Evolutionary conservation across 345 rosid species (phyloP).

Genomic region (Lepidium sativum): DNA sequence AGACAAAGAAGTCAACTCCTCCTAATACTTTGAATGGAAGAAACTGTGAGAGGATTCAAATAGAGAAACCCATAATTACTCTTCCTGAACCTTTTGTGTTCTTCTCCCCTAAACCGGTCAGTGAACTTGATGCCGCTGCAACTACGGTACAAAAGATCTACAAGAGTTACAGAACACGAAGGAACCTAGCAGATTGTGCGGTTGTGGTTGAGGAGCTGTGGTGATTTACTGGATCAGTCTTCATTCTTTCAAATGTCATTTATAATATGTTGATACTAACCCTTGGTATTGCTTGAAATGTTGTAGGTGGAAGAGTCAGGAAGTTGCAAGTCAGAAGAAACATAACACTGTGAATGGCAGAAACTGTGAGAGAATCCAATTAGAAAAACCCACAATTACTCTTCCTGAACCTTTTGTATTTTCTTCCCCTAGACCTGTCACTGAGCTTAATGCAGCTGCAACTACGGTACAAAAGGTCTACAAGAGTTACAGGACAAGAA

Average conservation of each 20-base stretch:
- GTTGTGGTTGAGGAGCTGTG: too few species aligned
- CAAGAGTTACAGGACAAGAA: slow-evolving; percentile 82
- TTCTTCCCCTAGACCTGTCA: slow-evolving; percentile 48
- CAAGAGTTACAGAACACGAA: too few species aligned
- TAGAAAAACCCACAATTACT: slow-evolving; percentile 33
- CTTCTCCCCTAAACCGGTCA: too few species aligned
- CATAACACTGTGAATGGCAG: slow-evolving; percentile 16
- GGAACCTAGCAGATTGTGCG: too few species aligned
- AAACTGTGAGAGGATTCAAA: too few species aligned
- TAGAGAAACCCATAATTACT: too few species aligned
- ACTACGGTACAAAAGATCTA: too few species aligned
- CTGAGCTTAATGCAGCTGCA: slow-evolving; percentile 71
- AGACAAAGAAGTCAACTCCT: slow-evolving; percentile 17
- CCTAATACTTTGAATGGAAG: too few species aligned
- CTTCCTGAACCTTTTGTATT: slow-evolving; percentile 39
- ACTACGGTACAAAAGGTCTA: slow-evolving; percentile 77
- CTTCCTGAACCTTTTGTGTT: too few species aligned
- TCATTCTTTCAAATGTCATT: not conserved
- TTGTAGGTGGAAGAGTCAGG: slow-evolving; percentile 52
- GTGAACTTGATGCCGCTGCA: too few species aligned
- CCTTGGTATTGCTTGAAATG: not conserved
- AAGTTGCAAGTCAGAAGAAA: slow-evolving; percentile 35
- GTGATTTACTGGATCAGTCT: too few species aligned
- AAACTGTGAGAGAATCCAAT: slow-evolving; percentile 23
- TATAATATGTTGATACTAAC: not conserved